Percentiles rank a stretch among this genome's conserved stretches.
Evolutionary conservation across 2,329 filamentous ascomycete species (phyloP).

Genomic region (Chaetomiaceae sp.): DNA sequence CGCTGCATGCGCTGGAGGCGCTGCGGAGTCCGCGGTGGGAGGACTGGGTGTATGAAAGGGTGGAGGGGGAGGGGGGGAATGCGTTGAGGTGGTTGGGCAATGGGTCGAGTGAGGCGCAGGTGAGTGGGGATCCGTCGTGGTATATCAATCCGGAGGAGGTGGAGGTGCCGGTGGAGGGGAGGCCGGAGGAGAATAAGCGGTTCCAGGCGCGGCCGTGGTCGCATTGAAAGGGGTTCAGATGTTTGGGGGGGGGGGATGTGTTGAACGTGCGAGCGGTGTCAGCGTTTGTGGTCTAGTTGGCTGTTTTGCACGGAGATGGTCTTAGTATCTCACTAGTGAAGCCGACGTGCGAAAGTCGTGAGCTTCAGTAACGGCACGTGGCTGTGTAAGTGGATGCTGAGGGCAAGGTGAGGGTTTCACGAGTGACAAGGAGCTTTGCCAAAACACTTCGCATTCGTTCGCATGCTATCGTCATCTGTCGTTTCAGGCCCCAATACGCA

Average conservation of each 20-base stretch:
- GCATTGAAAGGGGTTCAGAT: slow-evolving; percentile 21
- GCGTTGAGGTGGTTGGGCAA: slow-evolving; percentile 37
- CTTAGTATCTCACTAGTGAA: too few relatives aligned
- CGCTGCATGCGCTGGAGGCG: slow-evolving; percentile 38
- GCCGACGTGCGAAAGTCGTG: too few relatives aligned
- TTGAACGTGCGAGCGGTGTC: too few relatives aligned
- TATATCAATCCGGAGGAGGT: slow-evolving; percentile 36
- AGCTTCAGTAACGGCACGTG: too few relatives aligned
- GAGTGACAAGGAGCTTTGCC: not conserved
- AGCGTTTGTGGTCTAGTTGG: too few relatives aligned
- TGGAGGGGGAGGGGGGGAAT: slow-evolving; percentile 27
- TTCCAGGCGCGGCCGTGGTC: slow-evolving; percentile 33
- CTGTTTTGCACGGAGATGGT: too few relatives aligned
- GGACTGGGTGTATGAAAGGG: slow-evolving; percentile 37
- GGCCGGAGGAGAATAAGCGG: slow-evolving; percentile 33
- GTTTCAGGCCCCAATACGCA: slow-evolving; percentile 1
- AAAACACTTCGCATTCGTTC: slow-evolving; percentile 1
- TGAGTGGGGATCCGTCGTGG: slow-evolving; percentile 33
- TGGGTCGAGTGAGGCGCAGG: slow-evolving; percentile 36
- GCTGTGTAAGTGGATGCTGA: too few relatives aligned
- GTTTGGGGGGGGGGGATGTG: too few relatives aligned
- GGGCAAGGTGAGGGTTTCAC: too few relatives aligned
- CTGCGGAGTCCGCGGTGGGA: slow-evolving; percentile 40
- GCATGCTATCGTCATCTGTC: slow-evolving; percentile 6
- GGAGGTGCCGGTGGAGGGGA: slow-evolving; percentile 30